Percentiles rank a stretch among this genome's conserved stretches.
Conservation (phyloP, 768 basidiomycete genomes). For the Phanerodontia chrysosporium region DNA sequence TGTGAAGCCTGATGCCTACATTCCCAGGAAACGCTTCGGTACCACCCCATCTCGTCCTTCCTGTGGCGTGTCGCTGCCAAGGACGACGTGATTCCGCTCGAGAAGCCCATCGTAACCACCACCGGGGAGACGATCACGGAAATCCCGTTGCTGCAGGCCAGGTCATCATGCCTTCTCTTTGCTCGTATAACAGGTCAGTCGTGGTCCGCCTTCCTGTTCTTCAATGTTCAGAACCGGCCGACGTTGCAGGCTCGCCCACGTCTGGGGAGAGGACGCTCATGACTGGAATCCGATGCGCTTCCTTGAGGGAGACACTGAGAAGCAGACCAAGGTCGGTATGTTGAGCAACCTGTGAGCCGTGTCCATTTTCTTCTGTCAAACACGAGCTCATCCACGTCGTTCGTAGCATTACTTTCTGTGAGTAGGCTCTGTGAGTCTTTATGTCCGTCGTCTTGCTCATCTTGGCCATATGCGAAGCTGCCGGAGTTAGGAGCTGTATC, state of each 20-base stretch:
- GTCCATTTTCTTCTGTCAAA: too few relatives aligned
- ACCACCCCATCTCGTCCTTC: slow-evolving; percentile 28
- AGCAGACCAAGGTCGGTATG: slow-evolving; percentile 6
- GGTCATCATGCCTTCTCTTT: slow-evolving; percentile 19
- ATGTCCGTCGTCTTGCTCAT: not conserved
- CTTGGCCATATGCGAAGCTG: not conserved
- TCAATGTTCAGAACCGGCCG: too few relatives aligned
- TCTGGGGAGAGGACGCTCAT: slow-evolving; percentile 30
- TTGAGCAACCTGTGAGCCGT: slow-evolving; percentile 9
- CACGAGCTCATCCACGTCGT: too few relatives aligned
- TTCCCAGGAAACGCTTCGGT: slow-evolving; percentile 25
- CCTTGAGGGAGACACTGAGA: slow-evolving; percentile 12
- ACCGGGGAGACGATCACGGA: slow-evolving; percentile 22
- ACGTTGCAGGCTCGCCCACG: slow-evolving; percentile 17
- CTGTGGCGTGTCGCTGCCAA: slow-evolving; percentile 22
- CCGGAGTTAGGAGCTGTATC: slow-evolving; percentile 1
- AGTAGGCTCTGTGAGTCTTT: not conserved
- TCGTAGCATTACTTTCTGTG: not conserved
- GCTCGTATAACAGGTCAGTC: slow-evolving; percentile 29
- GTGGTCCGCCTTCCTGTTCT: too few relatives aligned
- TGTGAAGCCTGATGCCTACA: not conserved
- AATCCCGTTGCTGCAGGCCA: slow-evolving; percentile 27
- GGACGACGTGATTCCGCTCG: slow-evolving; percentile 33
- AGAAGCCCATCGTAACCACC: slow-evolving; percentile 24
- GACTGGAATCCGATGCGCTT: slow-evolving; percentile 27